Evolutionary conservation across 2,329 filamentous ascomycete genomes (phyloP).

Genomic region (Arthrobotrys iridis): DNA sequence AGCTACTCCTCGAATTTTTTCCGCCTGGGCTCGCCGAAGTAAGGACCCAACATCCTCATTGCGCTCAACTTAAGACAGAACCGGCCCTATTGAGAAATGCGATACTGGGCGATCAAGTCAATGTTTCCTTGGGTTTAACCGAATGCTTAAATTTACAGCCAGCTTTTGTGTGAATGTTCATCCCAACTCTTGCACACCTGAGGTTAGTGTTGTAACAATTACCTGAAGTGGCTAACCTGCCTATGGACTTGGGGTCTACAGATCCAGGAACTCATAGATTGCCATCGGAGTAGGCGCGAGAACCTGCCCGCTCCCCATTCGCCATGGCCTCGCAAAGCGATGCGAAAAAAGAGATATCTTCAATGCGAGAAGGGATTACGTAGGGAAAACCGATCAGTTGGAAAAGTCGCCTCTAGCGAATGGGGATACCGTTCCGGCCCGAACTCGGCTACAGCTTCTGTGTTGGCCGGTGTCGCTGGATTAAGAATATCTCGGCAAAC

Average conservation of each 20-base stretch:
- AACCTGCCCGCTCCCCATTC: not conserved
- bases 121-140: not conserved
- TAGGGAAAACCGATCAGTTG: not conserved
- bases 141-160: not conserved
- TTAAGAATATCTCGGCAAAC: not conserved
- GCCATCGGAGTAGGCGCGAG: not conserved
- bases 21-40: no score
- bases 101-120: not conserved
- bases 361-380: not conserved
- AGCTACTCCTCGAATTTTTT: no score
- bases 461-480: not conserved
- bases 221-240: no score
- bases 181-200: not conserved
- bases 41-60: no score
- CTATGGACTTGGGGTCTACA: not conserved
- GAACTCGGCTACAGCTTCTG: not conserved
- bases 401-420: not conserved
- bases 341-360: not conserved
- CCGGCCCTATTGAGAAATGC: not conserved
- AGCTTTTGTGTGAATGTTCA: not conserved
- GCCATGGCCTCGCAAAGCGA: not conserved
- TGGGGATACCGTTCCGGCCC: not conserved
- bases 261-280: no score
- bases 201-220: no score
- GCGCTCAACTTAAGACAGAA: no score